Evolutionary conservation across 2,329 filamentous ascomycete genomes (phyloP).

Genomic region (Karstenula rhodostoma): DNA sequence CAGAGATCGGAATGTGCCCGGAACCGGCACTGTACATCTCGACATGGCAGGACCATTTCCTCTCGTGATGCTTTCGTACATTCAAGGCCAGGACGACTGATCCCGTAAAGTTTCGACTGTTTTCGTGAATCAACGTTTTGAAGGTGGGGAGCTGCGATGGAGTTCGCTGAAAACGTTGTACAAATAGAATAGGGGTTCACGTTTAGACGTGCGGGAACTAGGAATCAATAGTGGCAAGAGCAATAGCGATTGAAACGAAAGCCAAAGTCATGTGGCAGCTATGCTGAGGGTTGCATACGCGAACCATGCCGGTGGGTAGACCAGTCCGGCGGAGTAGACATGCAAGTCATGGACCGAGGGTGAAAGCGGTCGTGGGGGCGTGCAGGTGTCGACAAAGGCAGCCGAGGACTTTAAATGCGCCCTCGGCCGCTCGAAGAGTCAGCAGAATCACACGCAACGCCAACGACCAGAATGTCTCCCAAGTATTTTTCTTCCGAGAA

Average conservation of each 20-base stretch:
- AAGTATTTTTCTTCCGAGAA: constrained; percentile 1
- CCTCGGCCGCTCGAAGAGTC: not conserved
- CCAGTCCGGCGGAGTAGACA: not conserved
- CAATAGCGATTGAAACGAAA: not conserved
- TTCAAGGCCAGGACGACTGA: not conserved
- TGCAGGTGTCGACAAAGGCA: constrained; percentile 6
- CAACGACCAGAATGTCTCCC: not conserved
- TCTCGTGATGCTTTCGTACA: no score
- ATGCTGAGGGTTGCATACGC: not conserved
- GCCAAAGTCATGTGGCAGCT: not conserved
- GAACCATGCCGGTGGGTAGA: constrained; percentile 1
- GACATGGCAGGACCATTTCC: no score
- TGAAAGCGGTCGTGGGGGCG: constrained; percentile 2
- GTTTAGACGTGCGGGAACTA: not conserved
- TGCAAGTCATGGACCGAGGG: not conserved
- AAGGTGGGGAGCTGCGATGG: not conserved
- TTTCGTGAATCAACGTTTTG: not conserved
- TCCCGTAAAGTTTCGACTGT: not conserved
- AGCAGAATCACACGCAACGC: not conserved
- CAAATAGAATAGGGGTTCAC: not conserved
- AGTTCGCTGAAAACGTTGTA: not conserved
- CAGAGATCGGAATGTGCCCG: not conserved
- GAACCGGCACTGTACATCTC: not conserved
- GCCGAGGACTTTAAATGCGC: not conserved
- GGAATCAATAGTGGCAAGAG: not conserved